Conservation (phyloP, 257 asterid species). For the Solanum piurae region DNA sequence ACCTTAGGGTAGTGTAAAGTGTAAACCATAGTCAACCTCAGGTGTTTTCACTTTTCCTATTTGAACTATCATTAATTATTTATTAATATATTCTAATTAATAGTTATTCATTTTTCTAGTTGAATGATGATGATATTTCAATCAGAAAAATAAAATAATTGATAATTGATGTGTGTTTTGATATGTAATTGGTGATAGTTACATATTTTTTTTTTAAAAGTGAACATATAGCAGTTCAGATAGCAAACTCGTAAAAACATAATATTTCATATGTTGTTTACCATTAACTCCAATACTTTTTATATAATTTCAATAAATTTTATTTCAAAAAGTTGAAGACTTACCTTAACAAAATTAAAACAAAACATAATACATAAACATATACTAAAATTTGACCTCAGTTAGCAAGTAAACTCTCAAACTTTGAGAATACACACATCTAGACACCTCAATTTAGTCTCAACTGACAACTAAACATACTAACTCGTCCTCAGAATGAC, state of each 20-base stretch:
- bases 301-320: not conserved
- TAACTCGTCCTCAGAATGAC: not conserved
- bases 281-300: too few relatives aligned
- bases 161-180: not conserved
- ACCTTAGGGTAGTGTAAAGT: not conserved
- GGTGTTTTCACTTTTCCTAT: fast-evolving
- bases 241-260: too few relatives aligned
- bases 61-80: too few relatives aligned
- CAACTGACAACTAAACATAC: not conserved
- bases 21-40: not conserved
- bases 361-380: not conserved
- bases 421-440: not conserved
- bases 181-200: too few relatives aligned
- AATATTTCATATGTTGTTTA: too few relatives aligned
- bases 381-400: not conserved
- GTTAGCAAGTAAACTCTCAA: not conserved
- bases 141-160: too few relatives aligned
- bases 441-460: not conserved
- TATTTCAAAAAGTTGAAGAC: not conserved
- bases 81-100: too few relatives aligned
- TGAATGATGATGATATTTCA: too few relatives aligned
- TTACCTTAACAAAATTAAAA: not conserved
- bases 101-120: too few relatives aligned
- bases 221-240: too few relatives aligned
- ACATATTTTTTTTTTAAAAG: too few relatives aligned